A percentile compares a stretch with the other conserved stretches of the same genome.
Conservation (phyloP, 306 rosid genomes). For the Cyclanthera cordifolia region DNA sequence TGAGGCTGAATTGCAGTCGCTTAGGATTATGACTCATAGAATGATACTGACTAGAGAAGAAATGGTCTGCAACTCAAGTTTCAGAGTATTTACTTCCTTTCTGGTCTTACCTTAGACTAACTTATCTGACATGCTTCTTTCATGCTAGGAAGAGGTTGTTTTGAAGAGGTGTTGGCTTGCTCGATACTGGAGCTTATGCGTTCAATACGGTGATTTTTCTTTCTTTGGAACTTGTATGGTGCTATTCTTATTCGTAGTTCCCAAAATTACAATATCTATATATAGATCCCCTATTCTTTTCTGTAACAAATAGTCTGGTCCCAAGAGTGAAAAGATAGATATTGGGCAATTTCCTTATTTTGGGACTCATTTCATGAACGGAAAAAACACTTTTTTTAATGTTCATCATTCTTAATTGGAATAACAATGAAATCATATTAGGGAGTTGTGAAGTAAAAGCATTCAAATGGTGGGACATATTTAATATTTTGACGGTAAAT, state of each 20-base stretch:
- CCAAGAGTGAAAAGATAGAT: background rate
- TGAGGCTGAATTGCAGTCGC: conserved; percentile 33
- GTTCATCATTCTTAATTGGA: background rate
- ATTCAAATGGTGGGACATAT: background rate
- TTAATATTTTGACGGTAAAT: background rate
- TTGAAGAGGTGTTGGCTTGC: conserved; percentile 98
- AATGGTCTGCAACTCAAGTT: conserved; percentile 39
- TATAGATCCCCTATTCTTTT: background rate
- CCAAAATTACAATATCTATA: background rate
- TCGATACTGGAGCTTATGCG: conserved; percentile 78
- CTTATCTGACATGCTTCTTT: conserved; percentile 16
- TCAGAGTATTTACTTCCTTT: background rate
- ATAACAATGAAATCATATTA: background rate
- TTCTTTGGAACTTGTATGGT: conserved; percentile 5
- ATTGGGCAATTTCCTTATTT: background rate
- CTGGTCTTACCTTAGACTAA: background rate
- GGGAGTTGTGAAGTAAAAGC: background rate
- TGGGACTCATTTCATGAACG: background rate
- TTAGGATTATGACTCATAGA: conserved; percentile 52
- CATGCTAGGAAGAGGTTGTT: conserved; percentile 74
- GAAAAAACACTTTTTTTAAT: background rate
- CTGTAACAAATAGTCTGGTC: background rate
- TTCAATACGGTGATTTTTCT: conserved; percentile 42
- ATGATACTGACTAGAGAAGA: conserved; percentile 74
- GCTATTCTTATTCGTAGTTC: background rate